Conservation (phyloP, 768 basidiomycete species). For the Mycena floridula region DNA sequence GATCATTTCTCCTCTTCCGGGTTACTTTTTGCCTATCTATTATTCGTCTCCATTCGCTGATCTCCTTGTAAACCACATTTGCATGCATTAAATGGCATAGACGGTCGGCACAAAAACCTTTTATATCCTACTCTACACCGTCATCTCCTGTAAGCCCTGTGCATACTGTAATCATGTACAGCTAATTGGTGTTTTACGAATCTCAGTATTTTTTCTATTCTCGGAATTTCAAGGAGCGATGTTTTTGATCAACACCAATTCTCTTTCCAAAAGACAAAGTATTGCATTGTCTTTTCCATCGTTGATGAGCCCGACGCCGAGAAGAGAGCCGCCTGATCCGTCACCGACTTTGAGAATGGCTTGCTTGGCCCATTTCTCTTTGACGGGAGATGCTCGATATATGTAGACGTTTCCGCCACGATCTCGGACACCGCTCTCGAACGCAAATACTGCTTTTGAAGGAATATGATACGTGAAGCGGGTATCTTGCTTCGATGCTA, state of each 20-base stretch:
- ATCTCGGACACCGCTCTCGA: conserved; percentile 68
- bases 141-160: too few species aligned
- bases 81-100: too few species aligned
- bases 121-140: too few species aligned
- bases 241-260: conserved; percentile 54
- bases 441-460: conserved; percentile 59
- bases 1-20: too few species aligned
- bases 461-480: conserved; percentile 78
- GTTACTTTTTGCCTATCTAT: too few species aligned
- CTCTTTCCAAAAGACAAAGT: conserved; percentile 71
- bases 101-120: too few species aligned
- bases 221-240: too few species aligned
- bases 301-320: conserved; percentile 63
- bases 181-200: too few species aligned
- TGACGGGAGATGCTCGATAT: conserved; percentile 53
- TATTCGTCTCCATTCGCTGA: too few species aligned
- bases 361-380: conserved; percentile 69
- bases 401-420: conserved; percentile 83
- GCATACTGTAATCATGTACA: too few species aligned
- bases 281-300: conserved; percentile 33
- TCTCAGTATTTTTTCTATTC: too few species aligned
- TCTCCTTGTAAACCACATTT: too few species aligned
- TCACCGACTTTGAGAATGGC: conserved; percentile 73
- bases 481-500: conserved; percentile 88
- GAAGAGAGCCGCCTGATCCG: conserved; percentile 61